Base-by-base conservation (phyloP, 31 red algal genomes). In the Asparagopsis taxiformis region DNA sequence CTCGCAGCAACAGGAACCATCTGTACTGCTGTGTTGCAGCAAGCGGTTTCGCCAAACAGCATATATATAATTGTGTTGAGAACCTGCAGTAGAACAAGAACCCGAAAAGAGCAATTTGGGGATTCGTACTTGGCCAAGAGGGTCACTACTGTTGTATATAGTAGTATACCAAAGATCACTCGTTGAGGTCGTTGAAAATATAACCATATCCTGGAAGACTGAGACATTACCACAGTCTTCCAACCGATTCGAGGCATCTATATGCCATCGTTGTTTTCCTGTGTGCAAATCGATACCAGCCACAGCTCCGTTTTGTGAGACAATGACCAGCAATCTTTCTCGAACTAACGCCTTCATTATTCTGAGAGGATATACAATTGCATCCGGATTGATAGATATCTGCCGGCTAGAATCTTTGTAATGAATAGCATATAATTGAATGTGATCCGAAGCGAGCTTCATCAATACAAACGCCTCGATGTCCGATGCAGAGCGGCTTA, bases 1-100 rank as follows among this genome's bases (percentile, higher is more conserved):
- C 21, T 80, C 64, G 55, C 51, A 38, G 44, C 81, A 75, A 38
- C 65, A 75, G 22, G 70, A 31, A 19, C 81, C 81, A 20, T 59
- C 62, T 15, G 32, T 22, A 15, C 30, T 28, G 30, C 59, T 48
- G 5, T 50, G 32, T 26, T 75, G 69, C 26, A 75, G 62, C 6
- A 85, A 15, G 13, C 50, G 32, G 4, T 51, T 50, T 38, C 70
- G 30, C 81, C 81, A 85, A 31, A 50, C 32, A 1, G 70, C 61
- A 51, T 54, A 74, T 21, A 85, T 68, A 36, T 85, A 61, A 0
- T 16, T 22, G 61, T 75, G 77, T 17, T 72, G 31, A 3, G 2
- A 25, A 24, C 2, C 21, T 54, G 43, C 37, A 26, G 21, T 28
- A 26, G 2, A 34, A 59, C 79, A 83, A 60, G 29, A 30, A 51